Evolutionary conservation across 2,329 filamentous ascomycete genomes (phyloP), one percentile per base, ranked within the genome.

Genomic region (Ophiocordyceps sinensis): DNA sequence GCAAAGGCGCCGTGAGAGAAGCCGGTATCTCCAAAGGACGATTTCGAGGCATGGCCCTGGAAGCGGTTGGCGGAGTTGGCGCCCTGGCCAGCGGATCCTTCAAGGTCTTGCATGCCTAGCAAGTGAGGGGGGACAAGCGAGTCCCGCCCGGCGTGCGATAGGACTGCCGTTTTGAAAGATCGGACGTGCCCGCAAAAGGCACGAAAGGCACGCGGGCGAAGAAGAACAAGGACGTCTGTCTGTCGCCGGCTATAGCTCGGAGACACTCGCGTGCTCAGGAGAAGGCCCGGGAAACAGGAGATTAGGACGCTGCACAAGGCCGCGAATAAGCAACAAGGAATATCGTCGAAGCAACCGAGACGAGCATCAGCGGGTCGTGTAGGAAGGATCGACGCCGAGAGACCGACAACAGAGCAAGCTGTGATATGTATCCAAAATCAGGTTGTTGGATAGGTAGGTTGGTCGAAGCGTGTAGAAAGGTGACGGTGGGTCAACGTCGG

Each of bases 1-100:
- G 80, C 80, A 65, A 93, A 95, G 44, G 88, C 87, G 49, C 85
- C 86, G 60, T 94, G 87, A 38, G 88, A 94, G 64, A 94, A 94
- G 49, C 86, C 87, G 38, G 85, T 91, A 53, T 88, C 82, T 57
- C 85, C 78, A 62, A 76, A 85, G 48, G 82, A 83, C 47, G 85
- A 80, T 68, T 93, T 93, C 43, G 84, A 85, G 46, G 77, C 76
- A 55, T 82, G 77, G 51, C 79, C 78, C 34, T 67, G 68, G 53
- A 82, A 82, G 66, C 76, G 84, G 60, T 59, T 71, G 67, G 73
- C 51, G 69, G 71, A 57, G 67, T 75, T 50, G 37, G 51, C 54
- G 37, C 57, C 55, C 42, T 59, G 57, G 53, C 67, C 71, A 49
- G 75, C 70, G 51, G 73, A 69, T 51, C 72, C 70, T 55, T 84